Evolutionary conservation across 306 rosid genomes (phyloP), one percentile per base, ranked within the genome.

Genomic region (Potentilla sterilis): DNA sequence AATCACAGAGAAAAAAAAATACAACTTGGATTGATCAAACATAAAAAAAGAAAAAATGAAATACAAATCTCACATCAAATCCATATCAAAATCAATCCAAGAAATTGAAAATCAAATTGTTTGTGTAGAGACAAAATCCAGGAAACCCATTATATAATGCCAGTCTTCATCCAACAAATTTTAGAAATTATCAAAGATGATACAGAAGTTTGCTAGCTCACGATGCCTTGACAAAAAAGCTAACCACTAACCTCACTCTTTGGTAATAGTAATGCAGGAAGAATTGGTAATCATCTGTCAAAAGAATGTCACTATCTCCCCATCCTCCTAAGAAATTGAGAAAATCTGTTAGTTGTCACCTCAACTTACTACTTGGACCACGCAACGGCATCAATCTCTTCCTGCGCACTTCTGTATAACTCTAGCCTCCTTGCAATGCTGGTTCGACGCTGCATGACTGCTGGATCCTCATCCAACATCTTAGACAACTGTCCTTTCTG

Each of bases 391-490:
- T 85, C 86, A 32, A 85, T 75, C 75, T 81, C 82, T 32, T 67
- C 42, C 61, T 81, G 85, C 34, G 88, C 88, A 67, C 80, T 76
- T 76, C 83, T 73, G 79, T 85, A 85, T 16, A 81, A 22, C 65
- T 85, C 88, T 54, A 85, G 75, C 81, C 85, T 79, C 75, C 54
- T 81, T 1, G 64, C 81, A 10, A 79, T 75, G 24, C 72, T 75
- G 28, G 54, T 72, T 10, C 86, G 79, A 11, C 84, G 83, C 69
- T 85, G 81, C 86, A 85, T 85, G n/a, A 85, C 73, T n/a, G 81
- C 81, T 1, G 86, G 88, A 70, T 85, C 83, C 75, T 82, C 88
- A 35, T 85, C 81, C 79, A 85, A 44, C 61, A 85, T 28, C 46
- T 75, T 72, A 28, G 81, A 68, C 57, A 85, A 73, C 28, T 85